Evolutionary conservation across 1,139 yeast genomes (phyloP), one percentile per base, ranked within the genome.

Genomic region (Debaryomyces subglobosus): DNA sequence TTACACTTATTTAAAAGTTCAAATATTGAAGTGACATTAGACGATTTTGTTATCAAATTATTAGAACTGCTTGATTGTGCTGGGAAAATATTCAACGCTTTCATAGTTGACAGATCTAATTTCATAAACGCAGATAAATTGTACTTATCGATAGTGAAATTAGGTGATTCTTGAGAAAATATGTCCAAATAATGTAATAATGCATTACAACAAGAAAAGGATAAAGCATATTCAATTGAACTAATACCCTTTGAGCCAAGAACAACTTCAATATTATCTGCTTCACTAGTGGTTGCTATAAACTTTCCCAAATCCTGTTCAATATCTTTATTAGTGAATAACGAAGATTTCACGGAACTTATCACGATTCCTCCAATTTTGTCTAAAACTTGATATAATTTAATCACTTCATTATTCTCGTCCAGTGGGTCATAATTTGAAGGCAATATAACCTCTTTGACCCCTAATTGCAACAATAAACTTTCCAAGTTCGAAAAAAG

Each of bases 1-100:
- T 88, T 89, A 71, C 98, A 94, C 55, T 85, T 84, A 71, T 94
- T 94, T 56, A 94, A 74, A 39, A 95, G 74, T 25, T 95, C 97
- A 63, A 81, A 91, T 37, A 94, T 70, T 5, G 96, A 87, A 13
- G 71, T 64, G n/a, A 73, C 53, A 37, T 65, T 56, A 38, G 54
- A 58, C 47, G 87, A 77, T 37, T 80, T 75, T 53, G 79, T 81
- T 23, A 61, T 60, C 12, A 54, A 51, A 3, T 68, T 77, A 39
- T 67, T 77, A 5, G 79, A 69, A 7, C 63, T 44, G 40, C 53
- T 43, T 2, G 59, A 44, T 46, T 57, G 61, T n/a, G 74, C 65
- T 3, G 98, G 96, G 69, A 92, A 89, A 29, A 94, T 74, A 60
- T 92, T 92, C 54, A 95, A 74, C 0, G 99, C 97, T 52, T 83